Percentiles rank a stretch among this genome's conserved stretches.
phyloP scores from a whole-genome alignment of 2,329 filamentous ascomycete genomes.

The Fusarium austroafricanum region DNA sequence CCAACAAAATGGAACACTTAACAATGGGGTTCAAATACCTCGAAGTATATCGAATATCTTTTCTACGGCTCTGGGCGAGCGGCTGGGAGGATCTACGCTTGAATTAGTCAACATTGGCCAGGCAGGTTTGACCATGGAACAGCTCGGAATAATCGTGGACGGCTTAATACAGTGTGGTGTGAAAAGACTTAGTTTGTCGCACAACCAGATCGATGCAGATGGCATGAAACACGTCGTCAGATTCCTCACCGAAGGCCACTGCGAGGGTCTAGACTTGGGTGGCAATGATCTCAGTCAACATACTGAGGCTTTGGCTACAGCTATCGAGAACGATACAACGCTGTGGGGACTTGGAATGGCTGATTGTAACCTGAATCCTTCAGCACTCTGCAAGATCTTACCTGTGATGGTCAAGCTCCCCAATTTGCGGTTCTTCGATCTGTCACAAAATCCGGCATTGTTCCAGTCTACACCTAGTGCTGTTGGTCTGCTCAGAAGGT shows the following conservation, averaged over 20 bases:
- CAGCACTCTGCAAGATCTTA: conserved; percentile 78
- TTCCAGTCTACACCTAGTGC: conserved; percentile 81
- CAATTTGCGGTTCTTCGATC: conserved; percentile 87
- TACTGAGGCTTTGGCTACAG: conserved; percentile 64
- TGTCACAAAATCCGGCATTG: conserved; percentile 88
- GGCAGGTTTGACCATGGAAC: conserved; percentile 76
- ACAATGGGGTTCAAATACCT: conserved; percentile 52
- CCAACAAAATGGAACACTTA: conserved; percentile 46
- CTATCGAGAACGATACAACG: conserved; percentile 64
- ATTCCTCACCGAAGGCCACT: conserved; percentile 80
- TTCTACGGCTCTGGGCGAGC: conserved; percentile 78
- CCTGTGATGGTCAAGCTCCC: conserved; percentile 76
- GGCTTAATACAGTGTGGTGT: conserved; percentile 83
- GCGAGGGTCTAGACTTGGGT: conserved; percentile 88
- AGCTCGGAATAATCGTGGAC: conserved; percentile 82
- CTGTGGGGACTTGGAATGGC: conserved; percentile 88
- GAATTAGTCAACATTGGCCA: conserved; percentile 87
- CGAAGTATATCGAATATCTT: conserved; percentile 69
- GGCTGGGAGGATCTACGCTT: conserved; percentile 79
- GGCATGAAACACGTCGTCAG: conserved; percentile 80
- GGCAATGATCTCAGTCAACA: conserved; percentile 78
- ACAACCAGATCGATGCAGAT: conserved; percentile 80
- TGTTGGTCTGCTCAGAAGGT: conserved; percentile 79
- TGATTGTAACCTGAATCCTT: conserved; percentile 82
- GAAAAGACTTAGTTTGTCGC: conserved; percentile 82